These are phyloP conservation scores for Oryza glumipatula DNA, from an alignment of 176 grass and related monocot species.

Conservation along the genomic window DNA sequence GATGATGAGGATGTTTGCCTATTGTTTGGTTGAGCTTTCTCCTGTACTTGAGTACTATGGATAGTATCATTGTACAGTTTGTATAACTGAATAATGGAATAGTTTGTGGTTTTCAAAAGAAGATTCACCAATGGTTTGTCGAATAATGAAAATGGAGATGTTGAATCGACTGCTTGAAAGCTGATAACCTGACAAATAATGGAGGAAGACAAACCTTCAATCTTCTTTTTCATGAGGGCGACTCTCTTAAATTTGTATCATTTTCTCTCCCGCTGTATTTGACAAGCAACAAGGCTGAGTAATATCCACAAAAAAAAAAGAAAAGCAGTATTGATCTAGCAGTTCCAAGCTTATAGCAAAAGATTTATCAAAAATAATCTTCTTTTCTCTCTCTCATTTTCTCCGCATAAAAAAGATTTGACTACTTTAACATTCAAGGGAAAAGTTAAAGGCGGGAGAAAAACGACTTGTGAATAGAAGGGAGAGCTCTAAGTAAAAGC, in stretches of 20 bases:
- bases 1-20: background rate
- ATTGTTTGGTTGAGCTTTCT: background rate
- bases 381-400: background rate
- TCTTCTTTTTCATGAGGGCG: background rate
- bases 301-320: background rate
- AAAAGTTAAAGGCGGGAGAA: slow-evolving; percentile 1
- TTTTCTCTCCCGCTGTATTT: background rate
- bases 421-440: background rate
- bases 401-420: background rate
- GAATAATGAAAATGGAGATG: background rate
- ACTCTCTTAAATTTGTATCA: background rate
- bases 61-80: background rate
- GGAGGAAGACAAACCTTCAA: background rate
- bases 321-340: background rate
- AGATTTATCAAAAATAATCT: background rate
- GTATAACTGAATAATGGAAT: background rate
- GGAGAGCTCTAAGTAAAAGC: slow-evolving; percentile 19
- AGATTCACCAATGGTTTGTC: background rate
- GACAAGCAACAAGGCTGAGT: background rate
- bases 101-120: background rate
- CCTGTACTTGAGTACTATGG: background rate
- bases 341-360: background rate
- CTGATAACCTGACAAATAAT: background rate
- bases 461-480: background rate
- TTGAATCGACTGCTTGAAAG: background rate